Conservation (phyloP, 192 early-diverging fungal genomes). For the Diversispora epigaea region DNA sequence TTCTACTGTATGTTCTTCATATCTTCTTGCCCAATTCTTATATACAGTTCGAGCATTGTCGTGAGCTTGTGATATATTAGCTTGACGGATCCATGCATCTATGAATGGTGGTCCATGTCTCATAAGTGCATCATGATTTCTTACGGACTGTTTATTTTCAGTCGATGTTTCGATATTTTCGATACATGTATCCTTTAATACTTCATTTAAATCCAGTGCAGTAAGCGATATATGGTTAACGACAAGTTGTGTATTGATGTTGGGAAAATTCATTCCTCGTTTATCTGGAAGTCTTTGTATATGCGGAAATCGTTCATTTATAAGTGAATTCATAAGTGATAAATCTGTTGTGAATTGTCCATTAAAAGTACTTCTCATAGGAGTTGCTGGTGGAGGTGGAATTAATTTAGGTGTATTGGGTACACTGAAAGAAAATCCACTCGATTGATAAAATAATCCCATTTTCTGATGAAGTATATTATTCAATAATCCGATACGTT, state of each 20-base stretch:
- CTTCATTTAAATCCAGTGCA: slow-evolving; percentile 12
- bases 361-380: slow-evolving; percentile 12
- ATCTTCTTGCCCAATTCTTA: slow-evolving; percentile 56
- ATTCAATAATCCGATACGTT: slow-evolving; percentile 47
- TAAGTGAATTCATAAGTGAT: slow-evolving; percentile 37
- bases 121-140: slow-evolving; percentile 48
- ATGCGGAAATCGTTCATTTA: slow-evolving; percentile 38
- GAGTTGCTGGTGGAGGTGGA: not conserved
- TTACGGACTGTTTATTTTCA: slow-evolving; percentile 21
- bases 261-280: not conserved
- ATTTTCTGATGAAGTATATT: slow-evolving; percentile 62
- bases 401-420: slow-evolving; percentile 1
- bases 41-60: slow-evolving; percentile 58
- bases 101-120: slow-evolving; percentile 57
- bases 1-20: slow-evolving; percentile 39
- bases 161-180: slow-evolving; percentile 3
- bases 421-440: not conserved
- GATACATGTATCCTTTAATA: slow-evolving; percentile 5
- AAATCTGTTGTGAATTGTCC: slow-evolving; percentile 27
- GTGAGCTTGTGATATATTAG: slow-evolving; percentile 50
- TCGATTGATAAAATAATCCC: slow-evolving; percentile 58
- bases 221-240: not conserved
- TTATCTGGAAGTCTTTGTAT: not conserved
- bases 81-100: slow-evolving; percentile 47
- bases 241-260: not conserved